phyloP scores from a whole-genome alignment of 345 rosid genomes.

The Bruguiera parviflora region DNA sequence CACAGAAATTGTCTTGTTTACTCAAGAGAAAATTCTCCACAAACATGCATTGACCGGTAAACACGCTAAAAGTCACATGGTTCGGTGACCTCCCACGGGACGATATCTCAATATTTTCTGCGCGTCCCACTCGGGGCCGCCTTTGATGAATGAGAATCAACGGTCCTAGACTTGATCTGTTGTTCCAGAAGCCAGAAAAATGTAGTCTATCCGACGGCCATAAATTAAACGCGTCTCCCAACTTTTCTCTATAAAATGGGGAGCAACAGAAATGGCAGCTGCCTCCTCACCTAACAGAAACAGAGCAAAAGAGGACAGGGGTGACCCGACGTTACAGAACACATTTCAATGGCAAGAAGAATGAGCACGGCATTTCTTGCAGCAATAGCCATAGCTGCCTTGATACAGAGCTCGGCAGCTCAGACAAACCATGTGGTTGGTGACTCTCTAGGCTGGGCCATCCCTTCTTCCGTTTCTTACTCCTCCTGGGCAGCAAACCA shows the following conservation, averaged over 20 bases:
- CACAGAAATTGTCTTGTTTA: too few relatives aligned
- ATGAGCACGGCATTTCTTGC: conserved; percentile 14
- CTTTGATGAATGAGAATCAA: neutral
- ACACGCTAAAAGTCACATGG: conserved; percentile 12
- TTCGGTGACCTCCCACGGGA: conserved; percentile 30
- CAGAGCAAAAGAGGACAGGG: conserved; percentile 21
- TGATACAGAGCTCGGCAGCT: conserved; percentile 22
- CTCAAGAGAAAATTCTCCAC: neutral
- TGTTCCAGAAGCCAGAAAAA: conserved; percentile 9
- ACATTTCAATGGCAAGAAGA: conserved; percentile 22
- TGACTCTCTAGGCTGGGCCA: conserved; percentile 36
- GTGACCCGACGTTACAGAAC: conserved; percentile 29
- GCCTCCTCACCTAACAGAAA: neutral
- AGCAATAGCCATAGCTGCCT: conserved; percentile 13
- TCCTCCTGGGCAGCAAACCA: conserved; percentile 3
- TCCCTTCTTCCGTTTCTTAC: conserved; percentile 24
- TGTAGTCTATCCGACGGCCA: conserved; percentile 14
- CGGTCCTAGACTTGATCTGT: neutral
- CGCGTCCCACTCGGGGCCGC: conserved; percentile 14
- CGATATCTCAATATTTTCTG: conserved; percentile 8
- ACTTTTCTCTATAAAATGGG: conserved; percentile 19
- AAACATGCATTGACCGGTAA: conserved; percentile 1
- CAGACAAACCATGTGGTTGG: conserved; percentile 32
- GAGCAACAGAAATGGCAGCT: neutral
- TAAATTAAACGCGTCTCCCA: neutral